Evolutionary conservation across 2,329 filamentous ascomycete genomes (phyloP), one percentile per base, ranked within the genome.

Genomic region (Nemania bipapillata): DNA sequence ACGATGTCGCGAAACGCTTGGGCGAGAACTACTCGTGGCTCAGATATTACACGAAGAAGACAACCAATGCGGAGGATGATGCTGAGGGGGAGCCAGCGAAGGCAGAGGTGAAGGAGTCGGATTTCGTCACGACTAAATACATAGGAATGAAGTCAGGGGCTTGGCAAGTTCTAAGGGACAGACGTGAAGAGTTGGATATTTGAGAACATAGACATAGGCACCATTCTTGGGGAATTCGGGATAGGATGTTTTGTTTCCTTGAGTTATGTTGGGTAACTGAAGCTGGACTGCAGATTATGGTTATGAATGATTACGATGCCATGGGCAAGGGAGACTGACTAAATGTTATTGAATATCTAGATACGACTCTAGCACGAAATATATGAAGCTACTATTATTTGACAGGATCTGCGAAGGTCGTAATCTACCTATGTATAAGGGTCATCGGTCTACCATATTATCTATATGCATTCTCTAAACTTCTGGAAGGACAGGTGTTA

Each of bases 1-100:
- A 87, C 73, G 86, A 89, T 73, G 86, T 89, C 71, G 86, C 86
- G 50, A 85, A 82, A 75, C 79, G 86, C 30, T 78, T 89, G 15
- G 85, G 86, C 65, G 86, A 88, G 77, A 84, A 79, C 74, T 82
- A 85, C 71, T 74, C 72, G 15, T 72, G 71, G 72, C 72, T 75
- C 61, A 72, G 76, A 4, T 77, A 78, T 54, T 72, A 70, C 40
- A 64, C 70, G 53, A 64, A n/a, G 63, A 62, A 17, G 12, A 32
- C 61, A 12, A 54, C n/a, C 15, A 45, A 60, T 12, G 28, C 59
- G 30, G 47, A 56, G 17, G 59, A 72, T 28, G 53, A 54, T 30
- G 1, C 26, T 4, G 60, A 71, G 5, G 63, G 64, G 5, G 70
- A 71, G 15, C 63, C 64, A 15, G 32, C 63, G n/a, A 52, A 73